Evolutionary conservation across 1,139 yeast species (phyloP).

Genomic region (Geotrichum australiense): DNA sequence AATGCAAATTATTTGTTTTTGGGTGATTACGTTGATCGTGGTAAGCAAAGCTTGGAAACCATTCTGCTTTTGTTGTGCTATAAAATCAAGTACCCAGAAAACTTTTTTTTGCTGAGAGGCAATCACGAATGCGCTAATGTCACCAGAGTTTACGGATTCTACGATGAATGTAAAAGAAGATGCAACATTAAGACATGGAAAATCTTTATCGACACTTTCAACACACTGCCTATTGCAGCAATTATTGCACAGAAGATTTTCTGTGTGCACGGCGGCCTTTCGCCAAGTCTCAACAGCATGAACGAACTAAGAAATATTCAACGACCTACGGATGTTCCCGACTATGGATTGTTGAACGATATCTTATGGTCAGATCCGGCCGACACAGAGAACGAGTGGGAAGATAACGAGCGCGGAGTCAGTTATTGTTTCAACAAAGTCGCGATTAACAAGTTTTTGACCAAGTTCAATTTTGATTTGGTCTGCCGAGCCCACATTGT

Average conservation of each 20-base stretch:
- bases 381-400: constrained; percentile 93
- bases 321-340: constrained; percentile 96
- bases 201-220: constrained; percentile 85
- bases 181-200: constrained; percentile 93
- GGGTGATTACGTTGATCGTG: constrained; percentile 97
- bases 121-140: constrained; percentile 97
- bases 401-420: constrained; percentile 93
- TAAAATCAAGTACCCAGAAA: constrained; percentile 93
- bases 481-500: constrained; percentile 99
- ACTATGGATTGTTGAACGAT: constrained; percentile 87
- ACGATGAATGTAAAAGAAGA: constrained; percentile 93
- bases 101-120: constrained; percentile 85
- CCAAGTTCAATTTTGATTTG: constrained; percentile 83
- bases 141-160: constrained; percentile 91
- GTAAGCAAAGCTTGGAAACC: constrained; percentile 90
- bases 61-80: constrained; percentile 77
- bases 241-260: constrained; percentile 93
- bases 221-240: constrained; percentile 90
- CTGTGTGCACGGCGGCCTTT: constrained; percentile 95
- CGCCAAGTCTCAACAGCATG: constrained; percentile 84
- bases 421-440: constrained; percentile 92
- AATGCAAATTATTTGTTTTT: constrained; percentile 81
- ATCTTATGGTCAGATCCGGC: constrained; percentile 96
- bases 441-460: constrained; percentile 83
- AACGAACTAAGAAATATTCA: constrained; percentile 88